These are phyloP conservation scores for Neoboletus subvelutipes DNA, from an alignment of 768 basidiomycete species.

Conservation along the genomic window DNA sequence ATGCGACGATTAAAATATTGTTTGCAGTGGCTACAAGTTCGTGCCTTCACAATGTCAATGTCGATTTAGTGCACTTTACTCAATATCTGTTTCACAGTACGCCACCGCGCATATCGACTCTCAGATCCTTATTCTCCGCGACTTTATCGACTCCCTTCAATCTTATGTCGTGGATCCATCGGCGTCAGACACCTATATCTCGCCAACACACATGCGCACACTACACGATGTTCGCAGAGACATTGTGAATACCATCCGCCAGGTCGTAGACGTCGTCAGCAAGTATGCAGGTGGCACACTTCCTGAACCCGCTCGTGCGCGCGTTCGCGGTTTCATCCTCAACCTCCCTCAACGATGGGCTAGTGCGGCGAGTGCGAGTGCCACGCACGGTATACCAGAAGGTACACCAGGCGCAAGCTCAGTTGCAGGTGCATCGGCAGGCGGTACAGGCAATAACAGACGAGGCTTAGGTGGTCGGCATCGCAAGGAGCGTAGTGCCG, in stretches of 20 bases:
- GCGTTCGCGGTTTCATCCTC: slow-evolving; percentile 75
- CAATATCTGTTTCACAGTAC: slow-evolving; percentile 49
- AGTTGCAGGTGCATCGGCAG: slow-evolving; percentile 34
- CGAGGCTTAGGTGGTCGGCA: slow-evolving; percentile 21
- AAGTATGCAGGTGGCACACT: slow-evolving; percentile 85
- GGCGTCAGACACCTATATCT: slow-evolving; percentile 34
- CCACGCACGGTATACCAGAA: slow-evolving; percentile 24
- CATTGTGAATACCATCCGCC: slow-evolving; percentile 84
- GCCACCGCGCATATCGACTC: slow-evolving; percentile 86
- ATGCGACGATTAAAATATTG: slow-evolving; percentile 86
- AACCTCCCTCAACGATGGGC: slow-evolving; percentile 84
- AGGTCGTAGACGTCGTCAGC: slow-evolving; percentile 84
- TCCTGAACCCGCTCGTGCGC: slow-evolving; percentile 76
- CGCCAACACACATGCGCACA: slow-evolving; percentile 58
- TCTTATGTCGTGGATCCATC: slow-evolving; percentile 27
- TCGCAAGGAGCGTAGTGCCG: slow-evolving; percentile 41
- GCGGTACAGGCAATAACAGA: slow-evolving; percentile 18
- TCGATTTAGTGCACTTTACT: neutral
- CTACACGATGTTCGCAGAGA: slow-evolving; percentile 74
- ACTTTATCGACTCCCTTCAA: slow-evolving; percentile 76
- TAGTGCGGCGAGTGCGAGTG: slow-evolving; percentile 33
- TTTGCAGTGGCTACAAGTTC: slow-evolving; percentile 82
- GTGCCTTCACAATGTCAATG: slow-evolving; percentile 20
- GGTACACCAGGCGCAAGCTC: slow-evolving; percentile 35
- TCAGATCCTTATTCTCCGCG: slow-evolving; percentile 80